phyloP scores from a whole-genome alignment of 345 rosid species.

The Kernera saxatilis region DNA sequence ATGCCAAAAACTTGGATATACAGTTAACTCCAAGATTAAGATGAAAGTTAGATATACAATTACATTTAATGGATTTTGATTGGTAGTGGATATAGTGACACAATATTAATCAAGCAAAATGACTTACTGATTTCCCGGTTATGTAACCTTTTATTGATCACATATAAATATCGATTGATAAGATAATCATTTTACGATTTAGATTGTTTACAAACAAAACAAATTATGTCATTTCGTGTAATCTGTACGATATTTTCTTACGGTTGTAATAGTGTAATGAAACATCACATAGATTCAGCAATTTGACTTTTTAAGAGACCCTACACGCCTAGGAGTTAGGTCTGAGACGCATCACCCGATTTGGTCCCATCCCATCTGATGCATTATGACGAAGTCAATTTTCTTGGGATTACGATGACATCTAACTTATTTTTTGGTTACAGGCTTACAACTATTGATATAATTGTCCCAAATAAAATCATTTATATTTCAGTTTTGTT shows the following conservation, averaged over 20 bases:
- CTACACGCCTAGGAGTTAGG: conserved; percentile 18
- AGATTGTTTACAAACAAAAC: too few species aligned
- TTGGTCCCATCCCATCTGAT: conserved; percentile 13
- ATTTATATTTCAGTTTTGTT: too few species aligned
- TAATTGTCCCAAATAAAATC: too few species aligned
- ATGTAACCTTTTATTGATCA: too few species aligned
- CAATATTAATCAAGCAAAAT: neutral
- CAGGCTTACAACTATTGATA: conserved; percentile 3
- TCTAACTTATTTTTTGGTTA: neutral
- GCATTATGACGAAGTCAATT: conserved; percentile 7
- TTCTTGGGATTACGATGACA: conserved; percentile 3
- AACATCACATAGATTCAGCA: conserved; percentile 9
- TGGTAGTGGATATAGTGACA: too few species aligned
- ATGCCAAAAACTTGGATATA: neutral
- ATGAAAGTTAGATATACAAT: neutral
- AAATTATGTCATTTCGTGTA: neutral
- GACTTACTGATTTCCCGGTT: neutral
- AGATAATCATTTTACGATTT: too few species aligned
- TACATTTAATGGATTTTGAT: too few species aligned
- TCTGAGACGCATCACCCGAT: conserved; percentile 4
- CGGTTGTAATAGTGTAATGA: neutral
- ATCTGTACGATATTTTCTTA: neutral
- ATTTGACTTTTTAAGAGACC: conserved; percentile 6
- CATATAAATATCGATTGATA: too few species aligned
- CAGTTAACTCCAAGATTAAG: neutral